Evolutionary conservation across 805 yeast genomes (phyloP).

Genomic region (Wickerhamiella brachini): DNA sequence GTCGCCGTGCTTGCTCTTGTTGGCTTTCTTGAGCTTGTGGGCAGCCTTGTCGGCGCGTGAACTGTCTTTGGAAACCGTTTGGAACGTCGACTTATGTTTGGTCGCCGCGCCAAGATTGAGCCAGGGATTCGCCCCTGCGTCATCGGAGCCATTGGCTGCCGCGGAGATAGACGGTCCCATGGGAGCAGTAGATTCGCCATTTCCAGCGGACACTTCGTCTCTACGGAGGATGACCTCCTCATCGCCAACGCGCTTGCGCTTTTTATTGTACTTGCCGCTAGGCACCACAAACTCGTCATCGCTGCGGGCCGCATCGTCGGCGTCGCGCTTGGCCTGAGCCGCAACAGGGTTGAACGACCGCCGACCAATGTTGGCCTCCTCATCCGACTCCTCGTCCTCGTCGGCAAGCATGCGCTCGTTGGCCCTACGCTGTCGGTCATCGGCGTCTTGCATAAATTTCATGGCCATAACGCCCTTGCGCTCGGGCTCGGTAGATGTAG

Average conservation of each 20-base stretch:
- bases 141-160: too few species aligned
- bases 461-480: conserved; percentile 75
- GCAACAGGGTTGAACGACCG: not conserved
- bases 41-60: conserved; percentile 1
- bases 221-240: conserved; percentile 1
- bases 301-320: conserved; percentile 10
- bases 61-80: conserved; percentile 32
- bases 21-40: conserved; percentile 24
- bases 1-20: conserved; percentile 17
- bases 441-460: conserved; percentile 94
- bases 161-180: too few species aligned
- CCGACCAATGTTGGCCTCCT: conserved; percentile 6
- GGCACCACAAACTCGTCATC: conserved; percentile 1
- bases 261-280: conserved; percentile 1
- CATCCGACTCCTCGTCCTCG: conserved; percentile 18
- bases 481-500: conserved; percentile 9
- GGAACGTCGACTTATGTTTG: conserved; percentile 35
- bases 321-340: conserved; percentile 6
- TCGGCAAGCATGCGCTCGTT: conserved; percentile 34
- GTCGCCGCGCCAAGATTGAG: conserved; percentile 27
- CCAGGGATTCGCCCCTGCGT: conserved; percentile 29
- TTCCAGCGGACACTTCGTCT: too few species aligned
- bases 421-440: conserved; percentile 45
- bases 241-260: conserved; percentile 3
- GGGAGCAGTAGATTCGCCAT: too few species aligned